A percentile compares a stretch with the other conserved stretches of the same genome.
These are phyloP conservation scores for Conringia planisiliqua DNA, from an alignment of 345 rosid genomes.

Conservation along the genomic window DNA sequence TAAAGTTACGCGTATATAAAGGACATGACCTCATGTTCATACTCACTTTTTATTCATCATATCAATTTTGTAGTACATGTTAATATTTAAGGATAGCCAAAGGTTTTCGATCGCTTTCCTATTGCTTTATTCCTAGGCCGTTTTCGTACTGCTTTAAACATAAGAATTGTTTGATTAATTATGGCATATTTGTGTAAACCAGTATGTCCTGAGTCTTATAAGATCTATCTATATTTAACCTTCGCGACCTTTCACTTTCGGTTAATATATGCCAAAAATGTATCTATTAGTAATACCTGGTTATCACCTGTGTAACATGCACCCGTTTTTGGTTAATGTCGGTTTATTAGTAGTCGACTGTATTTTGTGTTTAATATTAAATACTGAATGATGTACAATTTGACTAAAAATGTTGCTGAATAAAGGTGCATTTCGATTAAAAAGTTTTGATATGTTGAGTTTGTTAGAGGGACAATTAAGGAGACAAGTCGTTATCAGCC, in stretches of 20 bases:
- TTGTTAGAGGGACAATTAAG: constrained; percentile 31
- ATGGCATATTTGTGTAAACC: background rate
- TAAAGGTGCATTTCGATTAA: constrained; percentile 19
- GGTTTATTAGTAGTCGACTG: background rate
- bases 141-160: background rate
- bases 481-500: constrained; percentile 32
- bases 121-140: background rate
- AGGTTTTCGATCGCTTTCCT: background rate
- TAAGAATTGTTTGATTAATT: background rate
- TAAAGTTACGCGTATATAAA: constrained; percentile 28
- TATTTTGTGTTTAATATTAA: background rate
- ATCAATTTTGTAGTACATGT: background rate
- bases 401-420: constrained; percentile 23
- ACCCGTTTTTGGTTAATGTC: background rate
- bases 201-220: background rate
- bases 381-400: background rate
- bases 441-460: constrained; percentile 26
- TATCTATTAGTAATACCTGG: background rate
- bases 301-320: background rate
- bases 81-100: background rate
- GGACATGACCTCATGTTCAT: constrained; percentile 23
- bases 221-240: background rate
- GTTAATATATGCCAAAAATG: background rate
- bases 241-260: background rate
- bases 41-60: constrained; percentile 22